Evolutionary conservation across 2,329 filamentous ascomycete genomes (phyloP).

Genomic region (Fusarium tanahbumbuense): DNA sequence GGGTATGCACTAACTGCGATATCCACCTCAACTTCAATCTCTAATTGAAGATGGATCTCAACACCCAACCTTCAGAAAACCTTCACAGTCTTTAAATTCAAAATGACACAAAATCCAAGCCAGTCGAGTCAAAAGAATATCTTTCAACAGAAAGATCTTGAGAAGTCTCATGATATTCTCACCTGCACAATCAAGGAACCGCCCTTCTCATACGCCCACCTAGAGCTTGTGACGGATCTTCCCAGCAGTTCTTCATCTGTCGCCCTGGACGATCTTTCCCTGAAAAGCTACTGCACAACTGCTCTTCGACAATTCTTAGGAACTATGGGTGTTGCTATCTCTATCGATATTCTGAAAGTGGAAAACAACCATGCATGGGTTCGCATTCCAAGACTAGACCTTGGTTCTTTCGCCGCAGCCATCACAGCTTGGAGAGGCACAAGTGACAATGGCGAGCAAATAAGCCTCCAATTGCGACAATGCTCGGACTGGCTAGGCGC

Average conservation of each 20-base stretch:
- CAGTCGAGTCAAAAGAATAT: conserved; percentile 42
- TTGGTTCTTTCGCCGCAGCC: conserved; percentile 70
- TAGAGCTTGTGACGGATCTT: conserved; percentile 58
- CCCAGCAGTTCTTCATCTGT: conserved; percentile 29
- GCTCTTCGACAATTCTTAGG: conserved; percentile 78
- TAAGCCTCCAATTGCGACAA: conserved; percentile 65
- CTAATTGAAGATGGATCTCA: conserved; percentile 19
- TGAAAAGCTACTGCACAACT: conserved; percentile 70
- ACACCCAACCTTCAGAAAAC: conserved; percentile 1
- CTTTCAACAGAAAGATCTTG: conserved; percentile 48
- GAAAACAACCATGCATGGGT: conserved; percentile 70
- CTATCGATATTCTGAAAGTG: conserved; percentile 76
- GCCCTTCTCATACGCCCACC: conserved; percentile 67
- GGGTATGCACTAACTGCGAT: conserved; percentile 32
- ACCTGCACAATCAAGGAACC: conserved; percentile 64
- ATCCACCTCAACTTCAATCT: conserved; percentile 14
- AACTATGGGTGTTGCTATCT: conserved; percentile 72
- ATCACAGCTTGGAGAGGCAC: conserved; percentile 72
- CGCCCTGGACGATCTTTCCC: conserved; percentile 70
- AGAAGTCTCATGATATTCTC: conserved; percentile 61
- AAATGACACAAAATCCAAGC: conserved; percentile 42
- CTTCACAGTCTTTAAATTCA: not conserved
- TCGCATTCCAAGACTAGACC: conserved; percentile 70
- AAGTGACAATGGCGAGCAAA: conserved; percentile 56
- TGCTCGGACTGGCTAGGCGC: conserved; percentile 74